Evolutionary conservation across 148 eudicot genomes (phyloP).

Genomic region (Euryodendron excelsum): DNA sequence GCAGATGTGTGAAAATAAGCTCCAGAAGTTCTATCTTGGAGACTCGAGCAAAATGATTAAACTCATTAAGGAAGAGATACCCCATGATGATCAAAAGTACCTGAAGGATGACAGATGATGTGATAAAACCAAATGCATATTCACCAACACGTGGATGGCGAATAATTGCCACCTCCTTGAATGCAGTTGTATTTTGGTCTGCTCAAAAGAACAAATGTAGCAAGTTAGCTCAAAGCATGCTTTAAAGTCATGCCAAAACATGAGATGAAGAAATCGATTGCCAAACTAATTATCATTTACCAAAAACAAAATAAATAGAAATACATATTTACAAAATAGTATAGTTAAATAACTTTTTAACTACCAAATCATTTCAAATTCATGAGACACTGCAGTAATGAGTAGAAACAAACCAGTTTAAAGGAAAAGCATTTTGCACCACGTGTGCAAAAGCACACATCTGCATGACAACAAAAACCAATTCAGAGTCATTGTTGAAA

Average conservation of each 20-base stretch:
- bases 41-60: background rate
- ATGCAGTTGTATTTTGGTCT: conserved; percentile 92
- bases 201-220: conserved; percentile 18
- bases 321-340: background rate
- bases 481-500: background rate
- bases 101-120: conserved; percentile 72
- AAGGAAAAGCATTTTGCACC: background rate
- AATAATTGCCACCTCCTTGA: conserved; percentile 91
- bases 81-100: conserved; percentile 27
- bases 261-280: background rate
- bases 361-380: background rate
- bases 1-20: background rate
- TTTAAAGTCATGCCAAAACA: background rate
- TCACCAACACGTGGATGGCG: conserved; percentile 94
- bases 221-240: no score
- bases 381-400: background rate
- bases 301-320: background rate
- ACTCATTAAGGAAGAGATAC: background rate
- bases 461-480: background rate
- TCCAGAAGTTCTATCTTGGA: background rate
- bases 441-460: no score
- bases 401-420: background rate
- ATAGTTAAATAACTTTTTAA: background rate
- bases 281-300: background rate
- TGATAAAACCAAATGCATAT: no score